Conservation (phyloP, 1,284 basidiomycete genomes). For the Microbotryum violaceum region DNA sequence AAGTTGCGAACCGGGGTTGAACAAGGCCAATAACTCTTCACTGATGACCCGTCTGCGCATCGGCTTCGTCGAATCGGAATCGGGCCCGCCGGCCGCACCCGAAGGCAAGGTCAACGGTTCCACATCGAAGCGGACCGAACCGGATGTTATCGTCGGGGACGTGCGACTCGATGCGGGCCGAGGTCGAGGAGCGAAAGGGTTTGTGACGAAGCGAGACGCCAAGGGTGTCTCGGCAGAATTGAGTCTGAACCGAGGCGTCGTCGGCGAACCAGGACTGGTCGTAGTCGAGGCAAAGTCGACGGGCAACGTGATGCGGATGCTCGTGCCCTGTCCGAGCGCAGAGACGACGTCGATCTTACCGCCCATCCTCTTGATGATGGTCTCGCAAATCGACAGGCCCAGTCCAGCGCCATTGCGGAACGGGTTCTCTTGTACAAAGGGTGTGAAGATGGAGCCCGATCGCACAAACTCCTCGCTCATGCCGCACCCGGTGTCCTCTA, state of each 20-base stretch:
- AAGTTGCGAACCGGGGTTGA: not conserved
- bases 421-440: conserved; percentile 16
- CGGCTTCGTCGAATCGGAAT: conserved; percentile 75
- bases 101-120: conserved; percentile 47
- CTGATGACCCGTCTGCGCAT: conserved; percentile 45
- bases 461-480: conserved; percentile 11
- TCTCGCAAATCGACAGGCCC: conserved; percentile 16
- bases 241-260: not conserved
- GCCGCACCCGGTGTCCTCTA: conserved; percentile 10
- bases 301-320: conserved; percentile 15
- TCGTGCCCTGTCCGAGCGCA: conserved; percentile 10
- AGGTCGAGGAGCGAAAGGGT: too few relatives aligned
- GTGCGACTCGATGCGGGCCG: too few relatives aligned
- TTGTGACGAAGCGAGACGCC: too few relatives aligned
- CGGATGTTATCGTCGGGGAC: too few relatives aligned
- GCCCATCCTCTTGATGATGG: conserved; percentile 20
- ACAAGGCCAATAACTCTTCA: conserved; percentile 10
- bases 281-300: conserved; percentile 11
- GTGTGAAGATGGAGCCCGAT: conserved; percentile 6
- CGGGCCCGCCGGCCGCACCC: conserved; percentile 71
- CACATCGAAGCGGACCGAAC: not conserved
- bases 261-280: not conserved
- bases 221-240: not conserved
- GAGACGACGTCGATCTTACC: conserved; percentile 21
- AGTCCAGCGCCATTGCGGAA: conserved; percentile 24